Percentiles rank a stretch among this genome's conserved stretches.
Evolutionary conservation across 2,329 filamentous ascomycete species (phyloP).

Genomic region (Alternaria ventricosa): DNA sequence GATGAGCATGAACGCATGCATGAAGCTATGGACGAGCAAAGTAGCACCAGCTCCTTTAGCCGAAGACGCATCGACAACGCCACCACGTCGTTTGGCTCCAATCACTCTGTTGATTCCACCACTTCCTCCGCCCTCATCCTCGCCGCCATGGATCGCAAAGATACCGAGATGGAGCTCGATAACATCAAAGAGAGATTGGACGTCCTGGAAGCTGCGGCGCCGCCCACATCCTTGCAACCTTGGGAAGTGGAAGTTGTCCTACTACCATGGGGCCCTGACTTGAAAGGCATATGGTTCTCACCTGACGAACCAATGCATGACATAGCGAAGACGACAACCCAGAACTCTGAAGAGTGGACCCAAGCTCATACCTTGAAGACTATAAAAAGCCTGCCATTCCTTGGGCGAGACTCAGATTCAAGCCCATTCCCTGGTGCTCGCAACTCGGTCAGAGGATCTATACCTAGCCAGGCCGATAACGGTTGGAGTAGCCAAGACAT

Average conservation of each 20-base stretch:
- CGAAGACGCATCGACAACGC: conserved; percentile 40
- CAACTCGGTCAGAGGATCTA: conserved; percentile 16
- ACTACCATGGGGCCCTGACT: conserved; percentile 68
- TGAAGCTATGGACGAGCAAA: conserved; percentile 37
- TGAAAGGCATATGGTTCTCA: conserved; percentile 62
- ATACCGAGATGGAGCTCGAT: conserved; percentile 54
- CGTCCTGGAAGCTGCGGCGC: conserved; percentile 63
- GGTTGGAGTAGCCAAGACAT: conserved; percentile 58
- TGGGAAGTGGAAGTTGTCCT: conserved; percentile 81
- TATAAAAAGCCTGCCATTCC: conserved; percentile 8
- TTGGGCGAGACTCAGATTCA: conserved; percentile 32
- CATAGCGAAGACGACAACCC: conserved; percentile 42
- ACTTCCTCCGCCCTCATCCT: conserved; percentile 48
- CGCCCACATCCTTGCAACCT: conserved; percentile 68
- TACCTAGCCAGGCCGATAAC: conserved; percentile 48
- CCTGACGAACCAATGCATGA: conserved; percentile 50
- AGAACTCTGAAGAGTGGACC: conserved; percentile 57
- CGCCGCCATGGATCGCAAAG: conserved; percentile 45
- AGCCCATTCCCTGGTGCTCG: conserved; percentile 24
- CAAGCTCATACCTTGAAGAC: conserved; percentile 38
- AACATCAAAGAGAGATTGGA: conserved; percentile 57
- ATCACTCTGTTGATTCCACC: conserved; percentile 45
- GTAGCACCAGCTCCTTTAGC: conserved; percentile 33
- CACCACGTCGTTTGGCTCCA: conserved; percentile 51
- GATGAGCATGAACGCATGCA: conserved; percentile 50